phyloP scores from a whole-genome alignment of 148 eudicot genomes.

The Agrostemma githago region DNA sequence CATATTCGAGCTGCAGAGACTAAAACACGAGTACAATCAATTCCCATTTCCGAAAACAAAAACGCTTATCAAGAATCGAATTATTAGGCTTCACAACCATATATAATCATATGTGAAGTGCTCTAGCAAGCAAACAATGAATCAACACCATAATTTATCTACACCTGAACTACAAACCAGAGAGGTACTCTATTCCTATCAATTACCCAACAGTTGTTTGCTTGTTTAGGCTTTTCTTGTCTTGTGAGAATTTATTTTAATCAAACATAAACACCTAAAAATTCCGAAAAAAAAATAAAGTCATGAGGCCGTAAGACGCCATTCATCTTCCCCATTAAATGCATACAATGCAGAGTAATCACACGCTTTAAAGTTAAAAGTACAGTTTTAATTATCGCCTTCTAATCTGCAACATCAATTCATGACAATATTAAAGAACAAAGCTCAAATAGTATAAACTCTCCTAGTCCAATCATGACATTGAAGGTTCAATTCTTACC shows the following conservation, averaged over 20 bases:
- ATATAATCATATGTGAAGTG: neutral
- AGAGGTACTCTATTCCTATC: no score
- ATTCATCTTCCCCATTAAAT: neutral
- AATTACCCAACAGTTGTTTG: no score
- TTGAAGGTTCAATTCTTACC: no score
- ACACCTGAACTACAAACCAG: neutral
- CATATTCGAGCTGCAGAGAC: constrained; percentile 59
- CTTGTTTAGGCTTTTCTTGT: no score
- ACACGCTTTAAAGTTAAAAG: no score
- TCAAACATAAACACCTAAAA: no score
- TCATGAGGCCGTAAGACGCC: neutral
- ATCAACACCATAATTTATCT: neutral
- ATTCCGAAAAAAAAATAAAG: no score
- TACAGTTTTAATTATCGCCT: no score
- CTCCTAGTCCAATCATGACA: no score
- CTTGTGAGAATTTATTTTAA: no score
- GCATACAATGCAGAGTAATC: neutral
- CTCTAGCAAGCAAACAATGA: neutral
- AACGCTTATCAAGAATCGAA: neutral
- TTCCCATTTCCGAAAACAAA: neutral
- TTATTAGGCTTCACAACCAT: neutral
- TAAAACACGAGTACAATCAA: constrained; percentile 15
- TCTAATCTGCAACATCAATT: neutral
- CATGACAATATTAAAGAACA: no score
- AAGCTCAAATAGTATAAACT: no score